Conservation (phyloP, 1,284 basidiomycete species). For the Cystobasidium pallidum region DNA sequence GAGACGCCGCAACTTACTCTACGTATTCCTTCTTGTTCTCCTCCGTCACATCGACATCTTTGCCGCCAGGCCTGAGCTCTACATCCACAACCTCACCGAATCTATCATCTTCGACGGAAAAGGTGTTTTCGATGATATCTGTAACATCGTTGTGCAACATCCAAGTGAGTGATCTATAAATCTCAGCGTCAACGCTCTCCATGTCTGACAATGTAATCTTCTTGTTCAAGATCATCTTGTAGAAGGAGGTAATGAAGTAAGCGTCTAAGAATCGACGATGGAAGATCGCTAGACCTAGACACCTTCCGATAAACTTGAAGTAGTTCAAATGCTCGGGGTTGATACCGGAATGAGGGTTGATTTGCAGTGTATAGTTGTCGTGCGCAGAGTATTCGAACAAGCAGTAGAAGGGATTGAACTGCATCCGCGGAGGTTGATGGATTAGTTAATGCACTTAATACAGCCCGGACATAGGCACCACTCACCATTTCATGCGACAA, state of each 20-base stretch:
- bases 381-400: conserved; percentile 99
- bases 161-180: conserved; percentile 91
- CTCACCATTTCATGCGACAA: conserved; percentile 83
- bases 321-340: conserved; percentile 99
- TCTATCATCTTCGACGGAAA: conserved; percentile 90
- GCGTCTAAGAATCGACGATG: conserved; percentile 98
- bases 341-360: conserved; percentile 75
- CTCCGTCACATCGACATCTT: conserved; percentile 83
- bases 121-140: conserved; percentile 91
- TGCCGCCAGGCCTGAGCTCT: conserved; percentile 86
- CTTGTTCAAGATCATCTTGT: conserved; percentile 97
- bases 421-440: conserved; percentile 55
- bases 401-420: conserved; percentile 99
- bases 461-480: neutral
- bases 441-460: neutral
- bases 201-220: conserved; percentile 81
- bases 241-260: conserved; percentile 98
- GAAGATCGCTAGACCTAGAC: conserved; percentile 94
- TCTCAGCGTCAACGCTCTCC: conserved; percentile 85
- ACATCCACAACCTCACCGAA: conserved; percentile 96
- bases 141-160: conserved; percentile 99
- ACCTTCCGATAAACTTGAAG: conserved; percentile 98
- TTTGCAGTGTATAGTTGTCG: conserved; percentile 90
- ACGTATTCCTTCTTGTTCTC: conserved; percentile 99
- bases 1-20: conserved; percentile 60